Evolutionary conservation across 2,329 filamentous ascomycete genomes (phyloP), one percentile per base, ranked within the genome.

Genomic region (Xylariaceae sp.): DNA sequence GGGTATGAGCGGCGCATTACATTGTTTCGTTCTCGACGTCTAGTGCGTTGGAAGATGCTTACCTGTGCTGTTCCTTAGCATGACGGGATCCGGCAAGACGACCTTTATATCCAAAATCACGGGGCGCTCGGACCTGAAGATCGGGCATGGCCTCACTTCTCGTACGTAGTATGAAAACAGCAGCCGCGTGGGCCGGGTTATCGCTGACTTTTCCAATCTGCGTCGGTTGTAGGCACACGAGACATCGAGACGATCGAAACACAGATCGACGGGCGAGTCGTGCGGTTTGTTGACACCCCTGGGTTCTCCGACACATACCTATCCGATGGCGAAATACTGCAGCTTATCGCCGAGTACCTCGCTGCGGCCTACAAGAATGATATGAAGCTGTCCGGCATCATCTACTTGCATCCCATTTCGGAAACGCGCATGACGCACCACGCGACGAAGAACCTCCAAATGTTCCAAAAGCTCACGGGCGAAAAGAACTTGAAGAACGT

Each of bases 321-420:
- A 18, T 69, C 69, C 5, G 76, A 79, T 51, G 67, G 70, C 6
- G 74, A 78, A 30, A 70, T 78, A 1, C 67, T 79, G 1, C 46
- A 64, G n/a, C 64, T 72, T 37, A 73, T 78, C 21, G 72, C 73
- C 0, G 61, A 62, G 4, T 76, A 70, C 58, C 65, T 77, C 2
- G 65, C 63, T 0, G 51, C 51, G 0, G 63, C 67, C 0, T 73
- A 71, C 51, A 60, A 57, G 16, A 53, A 66, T 15, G 42, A 68
- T 15, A 63, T 69, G 46, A 66, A 66, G 36, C 67, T 76, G 2
- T 65, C 65, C 4, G 76, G 75, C 0, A 71, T 78, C 46, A 70
- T 78, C 26, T 78, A 77, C 59, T 60, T 78, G 7, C 75, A 77
- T 46, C 67, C 68, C 0, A 77, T 79, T 56, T 69, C 67, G 0